Percentiles rank a stretch among this genome's conserved stretches.
Conservation (phyloP, 768 basidiomycete genomes). For the Pleurotus ostreatus region DNA sequence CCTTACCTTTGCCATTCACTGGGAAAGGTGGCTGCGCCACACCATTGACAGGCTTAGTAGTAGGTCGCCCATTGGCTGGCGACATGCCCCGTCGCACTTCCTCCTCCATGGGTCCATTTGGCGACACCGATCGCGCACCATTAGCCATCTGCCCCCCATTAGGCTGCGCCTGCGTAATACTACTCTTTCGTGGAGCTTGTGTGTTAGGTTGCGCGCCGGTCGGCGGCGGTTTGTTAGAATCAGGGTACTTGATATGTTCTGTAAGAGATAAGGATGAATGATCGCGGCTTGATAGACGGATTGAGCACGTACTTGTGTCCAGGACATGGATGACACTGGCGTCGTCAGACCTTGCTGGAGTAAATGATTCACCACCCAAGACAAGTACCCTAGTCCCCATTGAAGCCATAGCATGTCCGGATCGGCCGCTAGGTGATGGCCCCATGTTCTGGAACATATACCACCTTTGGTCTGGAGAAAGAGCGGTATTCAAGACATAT, state of each 20-base stretch:
- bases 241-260: constrained; percentile 86
- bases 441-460: constrained; percentile 99
- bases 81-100: constrained; percentile 66
- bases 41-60: constrained; percentile 40
- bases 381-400: constrained; percentile 88
- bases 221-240: constrained; percentile 33
- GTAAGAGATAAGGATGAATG: constrained; percentile 4
- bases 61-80: constrained; percentile 45
- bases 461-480: constrained; percentile 82
- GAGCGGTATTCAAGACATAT: constrained; percentile 10
- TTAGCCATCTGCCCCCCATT: constrained; percentile 20
- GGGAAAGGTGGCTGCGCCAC: constrained; percentile 29
- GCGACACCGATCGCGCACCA: constrained; percentile 64
- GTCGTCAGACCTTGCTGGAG: constrained; percentile 72
- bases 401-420: constrained; percentile 98
- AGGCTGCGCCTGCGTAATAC: constrained; percentile 27
- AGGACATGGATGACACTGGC: constrained; percentile 82
- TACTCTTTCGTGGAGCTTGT: constrained; percentile 12
- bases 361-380: constrained; percentile 89
- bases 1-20: constrained; percentile 43
- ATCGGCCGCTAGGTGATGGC: constrained; percentile 85
- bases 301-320: constrained; percentile 76
- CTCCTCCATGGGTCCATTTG: constrained; percentile 51
- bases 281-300: background rate
- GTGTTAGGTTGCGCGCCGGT: background rate